Evolutionary conservation across 2,329 filamentous ascomycete genomes (phyloP), one percentile per base, ranked within the genome.

Genomic region (Alternaria gaisen): DNA sequence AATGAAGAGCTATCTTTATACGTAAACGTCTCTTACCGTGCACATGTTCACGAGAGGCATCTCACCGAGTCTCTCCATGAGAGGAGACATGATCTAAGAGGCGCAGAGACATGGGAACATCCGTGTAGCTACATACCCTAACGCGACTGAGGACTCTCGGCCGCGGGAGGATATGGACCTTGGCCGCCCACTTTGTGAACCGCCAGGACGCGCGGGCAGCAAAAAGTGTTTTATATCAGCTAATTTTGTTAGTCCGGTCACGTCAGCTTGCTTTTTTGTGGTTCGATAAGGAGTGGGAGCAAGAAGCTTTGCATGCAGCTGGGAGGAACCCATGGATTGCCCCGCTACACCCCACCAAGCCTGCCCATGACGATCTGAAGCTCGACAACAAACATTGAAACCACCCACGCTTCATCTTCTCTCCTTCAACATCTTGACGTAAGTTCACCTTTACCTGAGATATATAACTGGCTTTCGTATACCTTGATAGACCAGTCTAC

Each of bases 181-280:
- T 64, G 58, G 46, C 58, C 56, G 51, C 42, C 52, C 38, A 44
- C 40, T 34, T 47, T 44, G 44, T 24, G 18, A 18, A 24, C 38
- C 44, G 42, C 40, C 30, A 42, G 38, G 28, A 40, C 44, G 43
- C 38, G 32, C 32, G 44, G 28, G 30, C 38, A 51, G 50, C 56
- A 53, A 24, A 47, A 56, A 24, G 40, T 14, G 53, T 52, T 53
- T 56, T 52, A 53, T 28, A 56, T 69, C 58, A 55, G 50, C 55
- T 60, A 61, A 57, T 66, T 56, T 59, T 56, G 38, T 42, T 30
- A 34, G 41, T 43, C 36, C 44, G 36, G 60, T 51, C 51, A 53
- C 34, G 54, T 56, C 55, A 55, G 43, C 26, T 68, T 72, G 68
- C 67, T 70, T 71, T 70, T 69, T 58, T 57, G 54, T 65, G 63